Percentiles rank a stretch among this genome's conserved stretches.
These are phyloP conservation scores for Hippophae tibetana DNA, from an alignment of 306 rosid genomes.

Conservation along the genomic window DNA sequence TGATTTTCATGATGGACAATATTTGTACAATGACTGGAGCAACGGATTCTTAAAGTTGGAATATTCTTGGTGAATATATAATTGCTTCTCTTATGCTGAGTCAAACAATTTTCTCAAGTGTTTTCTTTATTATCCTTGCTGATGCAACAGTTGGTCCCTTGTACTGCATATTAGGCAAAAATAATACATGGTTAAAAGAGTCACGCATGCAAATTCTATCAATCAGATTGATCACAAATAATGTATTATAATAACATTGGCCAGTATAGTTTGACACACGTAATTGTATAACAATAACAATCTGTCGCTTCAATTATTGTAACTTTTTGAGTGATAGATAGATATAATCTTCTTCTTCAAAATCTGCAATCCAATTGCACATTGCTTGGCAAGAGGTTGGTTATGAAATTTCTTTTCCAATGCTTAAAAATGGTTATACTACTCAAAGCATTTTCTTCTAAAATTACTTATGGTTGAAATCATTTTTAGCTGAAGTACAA, in stretches of 20 bases:
- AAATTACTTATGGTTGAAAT: too few relatives aligned
- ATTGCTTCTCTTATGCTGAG: conserved; percentile 13
- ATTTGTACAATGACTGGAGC: conserved; percentile 4
- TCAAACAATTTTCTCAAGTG: conserved; percentile 22
- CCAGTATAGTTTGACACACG: too few relatives aligned
- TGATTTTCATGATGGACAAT: conserved; percentile 1
- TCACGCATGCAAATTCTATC: too few relatives aligned
- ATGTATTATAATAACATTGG: too few relatives aligned
- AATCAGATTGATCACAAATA: too few relatives aligned
- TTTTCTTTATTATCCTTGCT: conserved; percentile 22
- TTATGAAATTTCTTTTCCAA: too few relatives aligned
- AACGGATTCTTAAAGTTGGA: not conserved
- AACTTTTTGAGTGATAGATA: too few relatives aligned
- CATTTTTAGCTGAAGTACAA: not conserved
- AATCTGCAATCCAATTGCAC: not conserved
- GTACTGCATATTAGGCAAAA: conserved; percentile 20
- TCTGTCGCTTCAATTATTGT: too few relatives aligned
- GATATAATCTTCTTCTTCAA: not conserved
- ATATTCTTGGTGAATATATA: not conserved
- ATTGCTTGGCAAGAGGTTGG: not conserved
- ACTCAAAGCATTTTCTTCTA: too few relatives aligned
- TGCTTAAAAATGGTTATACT: too few relatives aligned
- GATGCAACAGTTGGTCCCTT: conserved; percentile 20
- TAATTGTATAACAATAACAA: too few relatives aligned
- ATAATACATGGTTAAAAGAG: not conserved